Percentiles rank a stretch among this genome's conserved stretches.
Conservation (phyloP, 1,139 yeast species). For the Geotrichum australiense region DNA sequence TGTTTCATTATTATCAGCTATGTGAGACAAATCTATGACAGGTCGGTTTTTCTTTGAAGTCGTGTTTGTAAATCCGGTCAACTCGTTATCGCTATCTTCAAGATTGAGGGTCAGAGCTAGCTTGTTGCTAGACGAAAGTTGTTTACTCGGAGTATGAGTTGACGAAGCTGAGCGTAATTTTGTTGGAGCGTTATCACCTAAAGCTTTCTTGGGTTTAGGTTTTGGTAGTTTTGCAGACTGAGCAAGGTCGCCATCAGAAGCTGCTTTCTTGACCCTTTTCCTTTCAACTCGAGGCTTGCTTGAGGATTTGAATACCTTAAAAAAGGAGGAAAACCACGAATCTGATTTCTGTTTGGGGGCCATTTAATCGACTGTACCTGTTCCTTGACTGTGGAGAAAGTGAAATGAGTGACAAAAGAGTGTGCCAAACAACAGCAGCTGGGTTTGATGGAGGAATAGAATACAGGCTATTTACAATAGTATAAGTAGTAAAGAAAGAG, state of each 20-base stretch:
- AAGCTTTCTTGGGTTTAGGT: neutral
- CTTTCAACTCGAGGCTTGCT: neutral
- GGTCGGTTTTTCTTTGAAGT: neutral
- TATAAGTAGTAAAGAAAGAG: conserved; percentile 9
- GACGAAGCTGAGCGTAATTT: conserved; percentile 3
- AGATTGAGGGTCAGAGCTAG: neutral
- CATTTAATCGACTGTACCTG: too few relatives aligned
- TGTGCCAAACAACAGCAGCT: too few relatives aligned
- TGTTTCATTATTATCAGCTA: neutral
- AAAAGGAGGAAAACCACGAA: conserved; percentile 1
- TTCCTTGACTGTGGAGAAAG: too few relatives aligned
- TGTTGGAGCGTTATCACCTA: neutral
- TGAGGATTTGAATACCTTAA: neutral
- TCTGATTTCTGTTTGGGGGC: neutral
- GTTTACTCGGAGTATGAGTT: too few relatives aligned
- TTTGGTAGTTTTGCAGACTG: neutral
- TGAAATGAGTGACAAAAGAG: neutral
- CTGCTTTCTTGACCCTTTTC: neutral
- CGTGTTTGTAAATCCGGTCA: neutral
- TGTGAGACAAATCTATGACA: neutral
- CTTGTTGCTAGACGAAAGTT: neutral
- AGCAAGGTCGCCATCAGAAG: neutral
- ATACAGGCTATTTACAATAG: neutral
- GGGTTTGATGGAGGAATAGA: neutral
- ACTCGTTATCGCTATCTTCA: neutral